These are phyloP conservation scores for Yamadazyma triangularis DNA, from an alignment of 1,139 yeast genomes.

Conservation along the genomic window DNA sequence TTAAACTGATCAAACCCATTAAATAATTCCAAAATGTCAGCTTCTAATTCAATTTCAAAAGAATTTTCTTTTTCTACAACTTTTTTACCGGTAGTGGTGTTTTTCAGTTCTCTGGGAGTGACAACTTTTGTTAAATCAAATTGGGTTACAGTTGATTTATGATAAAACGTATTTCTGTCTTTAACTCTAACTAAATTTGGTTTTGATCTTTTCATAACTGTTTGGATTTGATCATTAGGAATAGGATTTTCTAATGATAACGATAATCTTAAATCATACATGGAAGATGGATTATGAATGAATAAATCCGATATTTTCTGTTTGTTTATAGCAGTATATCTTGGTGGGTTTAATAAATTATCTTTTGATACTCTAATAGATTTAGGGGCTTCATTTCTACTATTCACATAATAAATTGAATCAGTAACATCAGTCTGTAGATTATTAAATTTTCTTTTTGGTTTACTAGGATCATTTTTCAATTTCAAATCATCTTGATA, in stretches of 20 bases:
- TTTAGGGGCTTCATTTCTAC: slow-evolving; percentile 51
- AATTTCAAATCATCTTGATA: slow-evolving; percentile 38
- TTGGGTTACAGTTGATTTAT: slow-evolving; percentile 63
- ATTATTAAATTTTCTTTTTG: slow-evolving; percentile 36
- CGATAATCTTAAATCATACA: slow-evolving; percentile 73
- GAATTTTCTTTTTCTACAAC: slow-evolving; percentile 37
- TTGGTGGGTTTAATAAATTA: slow-evolving; percentile 51
- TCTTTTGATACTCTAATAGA: slow-evolving; percentile 64
- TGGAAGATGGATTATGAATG: slow-evolving; percentile 70
- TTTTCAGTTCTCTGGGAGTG: slow-evolving; percentile 42
- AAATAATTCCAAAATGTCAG: slow-evolving; percentile 61
- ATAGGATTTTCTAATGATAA: slow-evolving; percentile 74
- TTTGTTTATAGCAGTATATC: slow-evolving; percentile 69
- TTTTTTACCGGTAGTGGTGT: slow-evolving; percentile 32
- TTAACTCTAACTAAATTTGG: slow-evolving; percentile 58
- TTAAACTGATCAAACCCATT: slow-evolving; percentile 53
- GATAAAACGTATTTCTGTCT: slow-evolving; percentile 60
- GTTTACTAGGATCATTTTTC: slow-evolving; percentile 21
- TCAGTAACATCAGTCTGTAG: slow-evolving; percentile 42
- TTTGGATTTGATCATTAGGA: slow-evolving; percentile 47
- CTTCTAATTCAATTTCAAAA: slow-evolving; percentile 68
- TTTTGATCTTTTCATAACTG: slow-evolving; percentile 31
- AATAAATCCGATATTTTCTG: slow-evolving; percentile 66
- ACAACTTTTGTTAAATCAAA: slow-evolving; percentile 67
- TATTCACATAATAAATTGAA: slow-evolving; percentile 32